Conservation (phyloP, 805 yeast species). For the Maudiozyma bulderi region DNA sequence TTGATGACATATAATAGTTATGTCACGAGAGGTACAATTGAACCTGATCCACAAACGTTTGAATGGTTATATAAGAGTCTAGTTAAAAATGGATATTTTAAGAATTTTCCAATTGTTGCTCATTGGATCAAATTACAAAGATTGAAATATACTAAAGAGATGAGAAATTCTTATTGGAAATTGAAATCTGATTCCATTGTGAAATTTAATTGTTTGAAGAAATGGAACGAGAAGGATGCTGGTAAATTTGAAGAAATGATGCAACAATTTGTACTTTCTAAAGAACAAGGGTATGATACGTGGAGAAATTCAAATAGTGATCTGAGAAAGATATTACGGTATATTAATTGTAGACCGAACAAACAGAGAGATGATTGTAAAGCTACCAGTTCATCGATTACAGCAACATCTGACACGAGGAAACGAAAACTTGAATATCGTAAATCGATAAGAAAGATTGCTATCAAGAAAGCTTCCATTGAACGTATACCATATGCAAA, state of each 20-base stretch:
- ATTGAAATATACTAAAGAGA: conserved; percentile 3
- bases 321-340: conserved; percentile 11
- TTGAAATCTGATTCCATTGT: conserved; percentile 20
- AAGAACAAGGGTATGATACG: conserved; percentile 4
- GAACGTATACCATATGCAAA: conserved; percentile 26
- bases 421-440: conserved; percentile 12
- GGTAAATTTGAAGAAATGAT: background rate
- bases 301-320: conserved; percentile 10
- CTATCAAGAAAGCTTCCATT: conserved; percentile 22
- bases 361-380: background rate
- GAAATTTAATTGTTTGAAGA: conserved; percentile 12
- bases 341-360: conserved; percentile 18
- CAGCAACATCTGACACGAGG: background rate
- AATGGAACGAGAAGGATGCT: background rate
- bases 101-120: conserved; percentile 17
- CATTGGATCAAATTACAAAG: conserved; percentile 16
- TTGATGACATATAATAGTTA: conserved; percentile 29
- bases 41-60: conserved; percentile 28
- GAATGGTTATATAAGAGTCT: conserved; percentile 12
- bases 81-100: conserved; percentile 2
- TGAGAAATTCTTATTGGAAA: conserved; percentile 17
- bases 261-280: background rate
- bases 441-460: conserved; percentile 13
- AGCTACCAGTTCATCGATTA: background rate
- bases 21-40: conserved; percentile 15